Evolutionary conservation across 148 eudicot genomes (phyloP).

Genomic region (Gaultheria prostrata): DNA sequence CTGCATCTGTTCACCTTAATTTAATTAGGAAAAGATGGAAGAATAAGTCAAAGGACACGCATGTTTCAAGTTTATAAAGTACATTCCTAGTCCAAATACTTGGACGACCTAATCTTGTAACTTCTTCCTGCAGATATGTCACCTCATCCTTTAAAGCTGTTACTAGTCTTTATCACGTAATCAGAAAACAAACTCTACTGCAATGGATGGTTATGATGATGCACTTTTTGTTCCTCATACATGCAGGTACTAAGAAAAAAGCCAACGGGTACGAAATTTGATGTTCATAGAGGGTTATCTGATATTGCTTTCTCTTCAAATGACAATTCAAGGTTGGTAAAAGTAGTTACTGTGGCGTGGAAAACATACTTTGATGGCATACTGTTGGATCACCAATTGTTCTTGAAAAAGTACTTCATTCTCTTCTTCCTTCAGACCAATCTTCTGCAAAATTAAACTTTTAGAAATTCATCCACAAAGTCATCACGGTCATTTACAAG

Average conservation of each 20-base stretch:
- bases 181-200: constrained; percentile 6
- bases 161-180: background rate
- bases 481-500: background rate
- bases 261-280: constrained; percentile 49
- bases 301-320: constrained; percentile 75
- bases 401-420: background rate
- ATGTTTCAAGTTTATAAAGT: background rate
- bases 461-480: background rate
- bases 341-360: background rate
- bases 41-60: background rate
- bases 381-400: background rate
- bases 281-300: constrained; percentile 53
- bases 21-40: background rate
- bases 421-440: background rate
- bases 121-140: background rate
- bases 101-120: background rate
- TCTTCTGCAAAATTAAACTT: background rate
- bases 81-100: background rate
- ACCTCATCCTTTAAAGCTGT: background rate
- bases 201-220: background rate
- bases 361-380: background rate
- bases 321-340: constrained; percentile 59
- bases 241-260: constrained; percentile 65
- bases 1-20: background rate
- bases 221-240: constrained; percentile 18